Evolutionary conservation across 176 grass and related monocot species (phyloP).

Genomic region (Elaeis guineensis): DNA sequence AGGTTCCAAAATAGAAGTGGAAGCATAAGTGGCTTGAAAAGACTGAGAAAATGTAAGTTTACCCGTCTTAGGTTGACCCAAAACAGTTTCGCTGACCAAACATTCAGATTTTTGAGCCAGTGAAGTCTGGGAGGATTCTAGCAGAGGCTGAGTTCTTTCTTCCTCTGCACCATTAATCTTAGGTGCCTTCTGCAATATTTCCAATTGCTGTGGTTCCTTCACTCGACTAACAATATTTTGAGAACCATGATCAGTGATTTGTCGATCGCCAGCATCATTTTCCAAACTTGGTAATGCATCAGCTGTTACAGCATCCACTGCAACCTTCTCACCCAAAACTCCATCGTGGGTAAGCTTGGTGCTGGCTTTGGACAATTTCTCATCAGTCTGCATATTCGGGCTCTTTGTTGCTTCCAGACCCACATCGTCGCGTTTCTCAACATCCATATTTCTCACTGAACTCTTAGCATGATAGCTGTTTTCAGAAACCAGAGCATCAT

Average conservation of each 20-base stretch:
- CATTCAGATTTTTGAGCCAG: not conserved
- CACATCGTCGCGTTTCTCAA: not conserved
- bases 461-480: not conserved
- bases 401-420: not conserved
- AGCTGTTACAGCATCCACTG: not conserved
- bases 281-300: not conserved
- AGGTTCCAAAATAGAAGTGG: slow-evolving; percentile 18
- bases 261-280: not conserved
- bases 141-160: slow-evolving; percentile 1
- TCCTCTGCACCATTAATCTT: slow-evolving; percentile 2
- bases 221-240: not conserved
- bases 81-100: slow-evolving; percentile 4
- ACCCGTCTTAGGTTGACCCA: slow-evolving; percentile 9
- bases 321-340: slow-evolving; percentile 3
- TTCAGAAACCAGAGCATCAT: not conserved
- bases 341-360: slow-evolving; percentile 5
- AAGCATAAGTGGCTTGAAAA: slow-evolving; percentile 12
- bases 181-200: slow-evolving; percentile 18
- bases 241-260: not conserved
- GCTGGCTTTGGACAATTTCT: not conserved
- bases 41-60: slow-evolving; percentile 6
- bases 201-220: slow-evolving; percentile 7
- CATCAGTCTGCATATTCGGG: not conserved
- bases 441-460: not conserved
- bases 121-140: not conserved